Evolutionary conservation across 192 early-diverging fungal species (phyloP).

Genomic region (Phlyctochytrium arcticum): DNA sequence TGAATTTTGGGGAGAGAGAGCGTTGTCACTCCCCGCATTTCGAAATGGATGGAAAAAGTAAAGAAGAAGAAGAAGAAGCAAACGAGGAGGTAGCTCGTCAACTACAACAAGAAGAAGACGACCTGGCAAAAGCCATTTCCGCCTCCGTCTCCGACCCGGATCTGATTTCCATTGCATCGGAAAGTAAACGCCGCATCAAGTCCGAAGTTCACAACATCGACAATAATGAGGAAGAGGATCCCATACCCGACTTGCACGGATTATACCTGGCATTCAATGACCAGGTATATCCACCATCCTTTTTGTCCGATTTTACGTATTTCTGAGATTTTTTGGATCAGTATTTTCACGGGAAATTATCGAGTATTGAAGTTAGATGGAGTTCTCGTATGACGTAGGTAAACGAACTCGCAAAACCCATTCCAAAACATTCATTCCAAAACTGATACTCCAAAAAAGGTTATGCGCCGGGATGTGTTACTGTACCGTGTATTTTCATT

Average conservation of each 20-base stretch:
- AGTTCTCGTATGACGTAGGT: slow-evolving; percentile 45
- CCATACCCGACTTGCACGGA: slow-evolving; percentile 47
- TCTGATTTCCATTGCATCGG: background rate
- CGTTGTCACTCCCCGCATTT: too few species aligned
- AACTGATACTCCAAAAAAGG: background rate
- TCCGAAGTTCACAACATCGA: background rate
- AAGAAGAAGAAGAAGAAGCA: too few species aligned
- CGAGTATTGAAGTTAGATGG: slow-evolving; percentile 56
- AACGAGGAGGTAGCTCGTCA: background rate
- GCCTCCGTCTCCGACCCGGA: too few species aligned
- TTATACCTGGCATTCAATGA: slow-evolving; percentile 53
- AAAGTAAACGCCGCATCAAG: background rate
- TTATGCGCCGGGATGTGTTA: slow-evolving; percentile 59
- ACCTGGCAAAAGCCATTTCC: background rate
- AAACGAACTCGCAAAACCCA: background rate
- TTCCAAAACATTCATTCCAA: background rate
- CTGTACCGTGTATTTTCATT: slow-evolving; percentile 15
- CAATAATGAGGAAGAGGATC: slow-evolving; percentile 17
- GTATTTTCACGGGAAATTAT: slow-evolving; percentile 52
- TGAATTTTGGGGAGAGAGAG: too few species aligned
- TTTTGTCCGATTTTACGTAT: too few species aligned
- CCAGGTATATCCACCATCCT: background rate
- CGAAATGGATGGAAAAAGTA: too few species aligned
- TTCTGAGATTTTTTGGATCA: slow-evolving; percentile 18
- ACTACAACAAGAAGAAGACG: slow-evolving; percentile 13